Evolutionary conservation across 176 grass and related monocot species (phyloP), one percentile per base, ranked within the genome.

Genomic region (Coix lacrymajobi): DNA sequence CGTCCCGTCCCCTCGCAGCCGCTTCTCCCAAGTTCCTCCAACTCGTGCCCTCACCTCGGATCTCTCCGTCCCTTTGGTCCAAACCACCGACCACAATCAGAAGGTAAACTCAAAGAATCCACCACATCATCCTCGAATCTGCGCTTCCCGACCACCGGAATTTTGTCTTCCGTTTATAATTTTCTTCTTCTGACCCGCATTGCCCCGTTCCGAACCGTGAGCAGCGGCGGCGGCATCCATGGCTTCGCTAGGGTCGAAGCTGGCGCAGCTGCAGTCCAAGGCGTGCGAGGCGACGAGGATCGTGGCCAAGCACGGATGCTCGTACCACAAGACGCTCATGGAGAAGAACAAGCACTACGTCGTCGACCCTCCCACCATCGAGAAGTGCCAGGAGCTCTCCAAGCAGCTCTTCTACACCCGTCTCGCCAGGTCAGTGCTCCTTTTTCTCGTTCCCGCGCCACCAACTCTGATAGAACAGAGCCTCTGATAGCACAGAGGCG

Each of bases 391-490:
- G 67, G 91, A 98, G 71, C 92, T 96, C 69, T 98, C 91, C 44
- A 98, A 98, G 80, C 85, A 96, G 77, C 96, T 98, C 45, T 98
- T 95, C 83, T 98, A 98, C 89, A 98, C 96, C 40, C 85, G 96
- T 20, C 87, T 98, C 73, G 87, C 85, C 11, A 98, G 92, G 92
- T 95, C 45, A 17, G 78, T 80, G 62, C 17, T 49, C 11, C 8
- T 12, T 32, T 17, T 32, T 32, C 29, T 32, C 45, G 70, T 22
- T 43, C 4, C 30, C 30, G 29, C 16, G 8, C 51, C 29, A 58
- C 33, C 24, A 11, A 66, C 14, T 15, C 19, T 56, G 19, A 10
- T 3, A 48, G 45, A 15, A 17, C 11, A 46, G 16, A 51, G 48
- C n/a, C n/a, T n/a, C n/a, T n/a, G n/a, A n/a, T n/a, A n/a, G n/a